Conservation (phyloP, 768 basidiomycete species). For the Collybia mongolica region DNA sequence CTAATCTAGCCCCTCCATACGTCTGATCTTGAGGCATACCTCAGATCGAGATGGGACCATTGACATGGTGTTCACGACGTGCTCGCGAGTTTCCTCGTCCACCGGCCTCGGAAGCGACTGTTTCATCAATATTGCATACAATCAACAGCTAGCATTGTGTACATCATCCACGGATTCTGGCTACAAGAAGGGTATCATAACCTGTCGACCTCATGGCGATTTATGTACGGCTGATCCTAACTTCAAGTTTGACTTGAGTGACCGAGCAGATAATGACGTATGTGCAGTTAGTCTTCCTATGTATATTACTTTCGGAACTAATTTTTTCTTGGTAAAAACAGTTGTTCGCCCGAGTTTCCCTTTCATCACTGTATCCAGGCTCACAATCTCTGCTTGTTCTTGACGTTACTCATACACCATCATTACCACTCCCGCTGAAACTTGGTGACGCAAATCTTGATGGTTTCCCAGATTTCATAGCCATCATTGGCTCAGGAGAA, state of each 20-base stretch:
- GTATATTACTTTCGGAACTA: neutral
- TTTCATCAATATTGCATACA: constrained; percentile 89
- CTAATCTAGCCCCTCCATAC: neutral
- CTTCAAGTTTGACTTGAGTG: constrained; percentile 73
- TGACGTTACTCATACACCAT: constrained; percentile 63
- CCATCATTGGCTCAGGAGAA: constrained; percentile 45
- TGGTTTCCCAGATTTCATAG: constrained; percentile 87
- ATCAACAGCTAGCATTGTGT: constrained; percentile 86
- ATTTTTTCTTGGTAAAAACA: constrained; percentile 21
- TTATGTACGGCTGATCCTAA: constrained; percentile 80
- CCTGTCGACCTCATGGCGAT: constrained; percentile 76
- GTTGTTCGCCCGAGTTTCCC: constrained; percentile 66
- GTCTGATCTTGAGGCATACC: constrained; percentile 1
- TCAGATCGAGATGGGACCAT: constrained; percentile 94
- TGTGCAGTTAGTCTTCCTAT: constrained; percentile 12
- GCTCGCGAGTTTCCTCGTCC: constrained; percentile 61
- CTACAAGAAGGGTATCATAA: constrained; percentile 45
- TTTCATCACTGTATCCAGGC: constrained; percentile 57
- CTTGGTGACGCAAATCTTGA: constrained; percentile 91
- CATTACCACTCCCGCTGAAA: constrained; percentile 74
- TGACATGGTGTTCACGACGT: constrained; percentile 91
- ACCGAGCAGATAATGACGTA: constrained; percentile 50
- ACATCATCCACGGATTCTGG: constrained; percentile 49
- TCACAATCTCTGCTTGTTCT: constrained; percentile 62
- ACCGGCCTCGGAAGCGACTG: constrained; percentile 78